phyloP scores from a whole-genome alignment of 495 filamentous ascomycete genomes.

The Trichoderma gamsii region DNA sequence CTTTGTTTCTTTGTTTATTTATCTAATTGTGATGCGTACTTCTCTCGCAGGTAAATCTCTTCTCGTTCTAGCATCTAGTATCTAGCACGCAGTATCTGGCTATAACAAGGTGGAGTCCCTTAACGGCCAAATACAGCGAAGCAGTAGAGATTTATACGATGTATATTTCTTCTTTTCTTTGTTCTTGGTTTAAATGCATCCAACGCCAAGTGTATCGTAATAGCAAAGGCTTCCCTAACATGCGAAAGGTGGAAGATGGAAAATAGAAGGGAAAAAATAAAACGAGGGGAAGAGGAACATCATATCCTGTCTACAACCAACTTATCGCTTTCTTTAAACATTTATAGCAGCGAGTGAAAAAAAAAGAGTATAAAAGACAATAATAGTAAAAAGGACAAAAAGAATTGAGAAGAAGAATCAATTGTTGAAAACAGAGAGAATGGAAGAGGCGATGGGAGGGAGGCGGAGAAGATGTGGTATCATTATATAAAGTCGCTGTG shows the following conservation, averaged over 20 bases:
- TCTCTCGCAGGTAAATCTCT: background rate
- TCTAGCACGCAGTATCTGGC: background rate
- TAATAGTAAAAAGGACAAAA: background rate
- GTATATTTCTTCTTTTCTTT: background rate
- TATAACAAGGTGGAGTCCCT: background rate
- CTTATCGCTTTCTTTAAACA: slow-evolving; percentile 14
- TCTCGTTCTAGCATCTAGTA: background rate
- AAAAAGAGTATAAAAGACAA: background rate
- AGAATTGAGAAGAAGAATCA: background rate
- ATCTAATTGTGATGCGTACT: background rate
- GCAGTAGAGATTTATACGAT: background rate
- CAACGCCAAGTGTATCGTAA: slow-evolving; percentile 1
- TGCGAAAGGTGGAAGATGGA: background rate
- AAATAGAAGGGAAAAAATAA: background rate
- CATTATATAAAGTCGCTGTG: slow-evolving; percentile 7
- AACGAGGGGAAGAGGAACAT: background rate
- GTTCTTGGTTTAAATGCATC: background rate
- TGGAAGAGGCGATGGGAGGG: background rate
- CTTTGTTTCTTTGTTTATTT: background rate
- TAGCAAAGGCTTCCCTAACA: background rate
- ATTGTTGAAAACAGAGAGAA: slow-evolving; percentile 9
- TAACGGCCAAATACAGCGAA: background rate
- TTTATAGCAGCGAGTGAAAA: slow-evolving; percentile 17
- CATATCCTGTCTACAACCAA: slow-evolving; percentile 3
- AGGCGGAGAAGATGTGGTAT: slow-evolving; percentile 6